Evolutionary conservation across 495 filamentous ascomycete genomes (phyloP).

Genomic region (Xylaria sp.): DNA sequence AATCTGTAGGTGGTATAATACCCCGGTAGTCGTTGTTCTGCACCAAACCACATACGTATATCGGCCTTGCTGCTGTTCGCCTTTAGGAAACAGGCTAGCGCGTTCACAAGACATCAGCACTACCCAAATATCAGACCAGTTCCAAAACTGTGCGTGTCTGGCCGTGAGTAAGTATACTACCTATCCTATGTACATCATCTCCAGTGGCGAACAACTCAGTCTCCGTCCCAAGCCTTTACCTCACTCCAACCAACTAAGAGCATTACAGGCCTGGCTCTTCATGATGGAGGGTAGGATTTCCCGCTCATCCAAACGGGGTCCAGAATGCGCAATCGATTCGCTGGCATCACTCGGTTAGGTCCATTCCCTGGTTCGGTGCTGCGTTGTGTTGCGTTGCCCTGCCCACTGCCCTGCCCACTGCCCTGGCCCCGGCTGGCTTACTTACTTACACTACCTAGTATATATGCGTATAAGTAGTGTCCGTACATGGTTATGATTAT

Average conservation of each 20-base stretch:
- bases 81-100: background rate
- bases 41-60: background rate
- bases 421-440: conserved; percentile 15
- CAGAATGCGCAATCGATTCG: conserved; percentile 11
- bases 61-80: background rate
- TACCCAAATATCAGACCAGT: background rate
- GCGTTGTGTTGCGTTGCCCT: conserved; percentile 10
- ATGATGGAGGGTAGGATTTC: conserved; percentile 24
- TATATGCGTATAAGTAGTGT: no score
- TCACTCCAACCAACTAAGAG: no score
- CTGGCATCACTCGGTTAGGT: conserved; percentile 15
- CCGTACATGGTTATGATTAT: background rate
- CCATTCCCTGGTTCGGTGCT: conserved; percentile 14
- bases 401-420: conserved; percentile 24
- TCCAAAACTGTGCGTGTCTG: conserved; percentile 3
- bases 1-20: no score
- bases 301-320: background rate
- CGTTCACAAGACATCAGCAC: background rate
- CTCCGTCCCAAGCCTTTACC: no score
- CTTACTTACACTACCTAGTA: no score
- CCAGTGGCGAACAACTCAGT: conserved; percentile 17
- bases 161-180: no score
- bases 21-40: background rate
- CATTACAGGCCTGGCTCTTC: conserved; percentile 2
- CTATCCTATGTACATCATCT: no score